Conservation (phyloP, 1,284 basidiomycete species). For the Ganoderma sinense region DNA sequence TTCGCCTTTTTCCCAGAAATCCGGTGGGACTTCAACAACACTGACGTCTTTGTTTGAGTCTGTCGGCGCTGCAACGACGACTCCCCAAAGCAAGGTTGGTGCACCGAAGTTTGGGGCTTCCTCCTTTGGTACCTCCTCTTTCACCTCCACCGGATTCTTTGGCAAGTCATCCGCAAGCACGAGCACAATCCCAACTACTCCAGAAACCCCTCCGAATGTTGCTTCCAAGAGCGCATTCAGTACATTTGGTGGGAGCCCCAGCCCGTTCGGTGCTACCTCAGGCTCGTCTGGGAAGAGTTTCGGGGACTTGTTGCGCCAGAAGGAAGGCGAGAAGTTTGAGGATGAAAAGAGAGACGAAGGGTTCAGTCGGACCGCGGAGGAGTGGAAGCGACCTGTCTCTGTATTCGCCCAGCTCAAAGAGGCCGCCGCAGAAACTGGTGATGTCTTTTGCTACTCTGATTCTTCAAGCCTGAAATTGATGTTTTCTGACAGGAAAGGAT, state of each 20-base stretch:
- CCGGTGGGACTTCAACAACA: slow-evolving; percentile 33
- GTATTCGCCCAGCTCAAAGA: slow-evolving; percentile 30
- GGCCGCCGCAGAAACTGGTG: slow-evolving; percentile 19
- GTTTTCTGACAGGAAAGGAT: slow-evolving; percentile 10
- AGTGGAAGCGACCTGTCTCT: slow-evolving; percentile 33
- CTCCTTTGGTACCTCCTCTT: slow-evolving; percentile 20
- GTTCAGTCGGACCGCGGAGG: slow-evolving; percentile 24
- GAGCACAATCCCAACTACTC: slow-evolving; percentile 32
- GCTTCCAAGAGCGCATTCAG: slow-evolving; percentile 49
- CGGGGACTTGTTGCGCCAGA: slow-evolving; percentile 46
- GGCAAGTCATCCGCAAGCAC: slow-evolving; percentile 22
- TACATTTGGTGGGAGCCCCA: slow-evolving; percentile 53
- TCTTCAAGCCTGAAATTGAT: neutral
- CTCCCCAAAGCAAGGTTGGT: slow-evolving; percentile 16
- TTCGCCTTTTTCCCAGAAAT: slow-evolving; percentile 64
- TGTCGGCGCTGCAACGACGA: slow-evolving; percentile 26
- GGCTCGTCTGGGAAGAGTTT: slow-evolving; percentile 46
- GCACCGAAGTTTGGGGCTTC: slow-evolving; percentile 31
- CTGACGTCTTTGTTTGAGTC: slow-evolving; percentile 21
- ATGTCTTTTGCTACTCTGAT: neutral
- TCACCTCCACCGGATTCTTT: slow-evolving; percentile 16
- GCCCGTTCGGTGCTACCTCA: slow-evolving; percentile 49
- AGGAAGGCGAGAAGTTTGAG: slow-evolving; percentile 37
- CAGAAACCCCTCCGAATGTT: slow-evolving; percentile 41
- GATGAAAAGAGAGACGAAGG: slow-evolving; percentile 10